Evolutionary conservation across 768 basidiomycete species (phyloP).

Genomic region (Cyclocybe cylindracea): DNA sequence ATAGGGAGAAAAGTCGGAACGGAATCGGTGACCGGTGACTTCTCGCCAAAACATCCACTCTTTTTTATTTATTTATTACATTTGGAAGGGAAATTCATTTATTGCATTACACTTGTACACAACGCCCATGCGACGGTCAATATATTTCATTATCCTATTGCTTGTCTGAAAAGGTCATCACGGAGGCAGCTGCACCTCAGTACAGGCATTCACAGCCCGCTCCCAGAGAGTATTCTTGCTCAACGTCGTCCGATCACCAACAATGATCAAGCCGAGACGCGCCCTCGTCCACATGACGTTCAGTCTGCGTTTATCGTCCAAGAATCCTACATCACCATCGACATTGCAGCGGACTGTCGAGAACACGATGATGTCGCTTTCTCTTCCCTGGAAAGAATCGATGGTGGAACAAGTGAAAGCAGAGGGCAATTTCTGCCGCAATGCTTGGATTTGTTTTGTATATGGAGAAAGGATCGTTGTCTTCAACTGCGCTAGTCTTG

Average conservation of each 20-base stretch:
- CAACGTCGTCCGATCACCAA: conserved; percentile 60
- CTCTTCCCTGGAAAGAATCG: conserved; percentile 69
- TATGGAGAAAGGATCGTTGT: conserved; percentile 63
- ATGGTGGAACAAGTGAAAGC: conserved; percentile 47
- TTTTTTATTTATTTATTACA: no score
- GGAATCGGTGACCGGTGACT: no score
- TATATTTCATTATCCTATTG: neutral
- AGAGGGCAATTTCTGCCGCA: conserved; percentile 42
- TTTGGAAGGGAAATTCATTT: no score
- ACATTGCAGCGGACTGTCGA: conserved; percentile 64
- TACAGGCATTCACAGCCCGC: conserved; percentile 46
- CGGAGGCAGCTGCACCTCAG: conserved; percentile 21
- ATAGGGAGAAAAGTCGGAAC: no score
- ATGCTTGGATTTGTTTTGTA: conserved; percentile 51
- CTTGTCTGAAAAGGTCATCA: neutral
- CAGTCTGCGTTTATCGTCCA: conserved; percentile 58
- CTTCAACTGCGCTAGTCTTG: conserved; percentile 24
- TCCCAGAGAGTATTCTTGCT: conserved; percentile 48
- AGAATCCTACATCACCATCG: conserved; percentile 62
- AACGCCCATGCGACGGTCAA: no score
- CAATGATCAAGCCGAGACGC: conserved; percentile 53
- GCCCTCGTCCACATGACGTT: conserved; percentile 78
- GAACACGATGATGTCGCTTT: conserved; percentile 68
- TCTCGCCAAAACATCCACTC: no score
- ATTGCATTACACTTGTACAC: no score